phyloP scores from a whole-genome alignment of 202 grass and related monocot genomes.

The Schoenoplectus triqueter region DNA sequence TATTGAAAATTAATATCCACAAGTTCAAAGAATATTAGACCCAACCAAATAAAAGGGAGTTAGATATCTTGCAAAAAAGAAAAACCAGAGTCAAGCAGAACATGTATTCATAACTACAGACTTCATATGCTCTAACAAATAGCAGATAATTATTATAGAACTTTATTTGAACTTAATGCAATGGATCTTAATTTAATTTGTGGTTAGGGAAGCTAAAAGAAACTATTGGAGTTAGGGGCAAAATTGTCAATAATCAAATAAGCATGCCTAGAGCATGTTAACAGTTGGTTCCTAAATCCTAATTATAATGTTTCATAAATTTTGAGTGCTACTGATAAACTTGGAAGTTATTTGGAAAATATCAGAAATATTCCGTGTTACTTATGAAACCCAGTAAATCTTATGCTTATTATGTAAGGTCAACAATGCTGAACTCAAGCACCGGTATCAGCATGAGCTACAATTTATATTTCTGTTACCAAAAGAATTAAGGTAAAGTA shows the following conservation, averaged over 20 bases:
- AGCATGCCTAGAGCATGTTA: background rate
- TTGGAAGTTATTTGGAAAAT: background rate
- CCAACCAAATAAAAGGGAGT: conserved; percentile 1
- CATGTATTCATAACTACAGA: background rate
- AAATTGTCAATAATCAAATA: conserved; percentile 9
- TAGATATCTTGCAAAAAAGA: conserved; percentile 4
- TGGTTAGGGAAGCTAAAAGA: background rate
- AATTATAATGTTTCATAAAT: background rate
- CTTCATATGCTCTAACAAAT: background rate
- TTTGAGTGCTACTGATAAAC: no score
- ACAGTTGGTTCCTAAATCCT: background rate
- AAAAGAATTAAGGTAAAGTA: background rate
- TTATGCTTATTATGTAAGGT: background rate
- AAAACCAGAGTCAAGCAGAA: background rate
- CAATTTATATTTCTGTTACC: background rate
- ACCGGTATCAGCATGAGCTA: background rate
- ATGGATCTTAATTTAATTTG: background rate
- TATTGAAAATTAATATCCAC: conserved; percentile 15
- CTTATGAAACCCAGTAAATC: no score
- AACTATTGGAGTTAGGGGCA: background rate
- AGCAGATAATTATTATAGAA: background rate
- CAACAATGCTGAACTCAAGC: background rate
- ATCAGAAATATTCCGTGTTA: no score
- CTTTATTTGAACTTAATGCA: background rate
- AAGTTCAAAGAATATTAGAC: background rate